Conservation (phyloP, 148 eudicot species). For the Fagopyrum esculentum region DNA sequence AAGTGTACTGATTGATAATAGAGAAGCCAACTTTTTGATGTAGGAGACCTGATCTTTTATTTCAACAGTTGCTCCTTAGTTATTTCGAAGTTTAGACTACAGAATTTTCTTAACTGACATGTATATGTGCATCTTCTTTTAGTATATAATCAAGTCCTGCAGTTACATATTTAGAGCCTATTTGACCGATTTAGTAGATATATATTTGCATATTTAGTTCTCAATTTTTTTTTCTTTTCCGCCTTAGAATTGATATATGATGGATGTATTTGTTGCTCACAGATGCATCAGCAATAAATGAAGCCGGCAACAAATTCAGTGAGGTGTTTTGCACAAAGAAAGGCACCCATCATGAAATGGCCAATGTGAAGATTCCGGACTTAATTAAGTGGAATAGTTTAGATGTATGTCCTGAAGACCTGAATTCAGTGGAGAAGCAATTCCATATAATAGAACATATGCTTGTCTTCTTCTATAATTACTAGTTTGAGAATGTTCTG, state of each 20-base stretch:
- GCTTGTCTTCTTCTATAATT: neutral
- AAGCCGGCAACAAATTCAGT: slow-evolving; percentile 17
- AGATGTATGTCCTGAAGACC: slow-evolving; percentile 47
- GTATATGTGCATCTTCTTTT: no score
- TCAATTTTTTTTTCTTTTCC: neutral
- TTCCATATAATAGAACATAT: neutral
- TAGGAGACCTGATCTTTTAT: no score
- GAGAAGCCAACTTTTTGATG: no score
- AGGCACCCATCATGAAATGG: slow-evolving; percentile 34
- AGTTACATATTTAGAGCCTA: no score
- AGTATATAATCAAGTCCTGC: no score
- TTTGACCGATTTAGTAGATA: neutral
- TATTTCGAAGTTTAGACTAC: no score
- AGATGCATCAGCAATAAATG: slow-evolving; percentile 15
- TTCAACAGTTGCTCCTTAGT: no score
- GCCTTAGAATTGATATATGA: neutral
- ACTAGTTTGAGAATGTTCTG: slow-evolving; percentile 9
- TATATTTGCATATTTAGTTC: neutral
- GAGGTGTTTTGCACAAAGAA: slow-evolving; percentile 24
- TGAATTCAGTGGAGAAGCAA: neutral
- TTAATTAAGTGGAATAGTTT: slow-evolving; percentile 56
- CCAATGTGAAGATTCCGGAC: slow-evolving; percentile 49
- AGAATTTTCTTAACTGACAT: no score
- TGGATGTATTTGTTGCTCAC: neutral
- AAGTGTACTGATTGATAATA: no score